Base-by-base conservation (phyloP, 169 alveolate genomes). In the Babesia sp. region DNA sequence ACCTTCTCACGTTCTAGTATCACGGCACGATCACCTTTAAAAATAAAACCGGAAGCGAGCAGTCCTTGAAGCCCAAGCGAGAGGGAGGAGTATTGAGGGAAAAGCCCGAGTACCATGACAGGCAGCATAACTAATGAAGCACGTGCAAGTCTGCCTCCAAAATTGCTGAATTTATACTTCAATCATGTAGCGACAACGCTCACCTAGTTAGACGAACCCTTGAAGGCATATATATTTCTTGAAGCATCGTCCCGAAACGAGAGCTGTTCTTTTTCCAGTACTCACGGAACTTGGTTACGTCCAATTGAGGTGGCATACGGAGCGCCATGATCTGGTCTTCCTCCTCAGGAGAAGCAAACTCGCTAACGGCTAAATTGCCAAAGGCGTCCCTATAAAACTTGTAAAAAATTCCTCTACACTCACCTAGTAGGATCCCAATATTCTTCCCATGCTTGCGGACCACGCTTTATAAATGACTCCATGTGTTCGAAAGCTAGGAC, bases 381-480 rank as follows among this genome's bases (percentile, higher is more conserved):
- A 39, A 58, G 22, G 36, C 77, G n/a, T 69, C 82, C 83, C 87
- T 80, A 59, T 28, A 41, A 0, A 61, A 29, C 8, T n/a, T n/a
- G 0, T 9, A 7, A 14, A 20, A 22, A 51, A 73, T n/a, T 3
- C 33, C 20, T 0, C 20, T 11, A 12, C 24, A n/a, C 67, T 16
- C 51, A 80, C 88, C 64, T 71, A 24, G 64, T 20, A 6, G 88
- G 88, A 39, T 66, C 69, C 88, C 88, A 80, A 37, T 46, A 72
- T 39, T 80, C 88, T 44, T 48, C 61, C 88, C 88, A 80, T 22
- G 84, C 71, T 24, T 11, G 61, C 33, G 84, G 64, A 18, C 88
- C 88, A 7, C 41, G 58, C n/a, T 71, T n/a, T 0, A 72, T 72
- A 28, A 41, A 58, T 9, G 42, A 12, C 66, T 80, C 88, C 83